Base-by-base conservation (phyloP, 768 basidiomycete genomes). In the Rhodotorula paludigena region DNA sequence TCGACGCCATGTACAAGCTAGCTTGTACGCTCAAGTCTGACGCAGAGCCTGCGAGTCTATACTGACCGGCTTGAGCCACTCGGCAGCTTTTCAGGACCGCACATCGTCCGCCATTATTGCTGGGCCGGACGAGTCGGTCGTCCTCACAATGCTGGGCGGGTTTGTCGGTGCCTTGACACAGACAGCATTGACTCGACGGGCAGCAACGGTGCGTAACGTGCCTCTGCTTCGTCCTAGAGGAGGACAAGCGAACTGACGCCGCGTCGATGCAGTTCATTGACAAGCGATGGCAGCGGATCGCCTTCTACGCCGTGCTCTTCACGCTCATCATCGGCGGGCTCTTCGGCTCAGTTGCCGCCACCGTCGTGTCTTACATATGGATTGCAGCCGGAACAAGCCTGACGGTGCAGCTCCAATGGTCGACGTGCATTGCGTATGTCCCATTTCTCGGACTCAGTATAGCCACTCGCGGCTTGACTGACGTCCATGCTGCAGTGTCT, bases 231-330 rank as follows among this genome's bases (percentile, higher is more conserved):
- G 5, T 12, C n/a, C 14, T 12, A 0, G n/a, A 14, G 35, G 14
- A 38, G 3, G 20, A 11, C 14, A n/a, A n/a, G n/a, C n/a, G n/a
- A 35, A 9, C 52, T 54, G 52, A 54, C 52, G n/a, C 8, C 3
- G n/a, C 36, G 5, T 30, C 51, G 9, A 12, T 18, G 32, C 64
- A 66, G 64, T 66, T 66, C 45, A 60, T 66, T 25, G 10, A 36
- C 10, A 60, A 60, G 39, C n/a, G 25, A 14, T 38, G 23, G 8
- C n/a, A 35, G n/a, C 53, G 53, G 18, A 2, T 12, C 1, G 14
- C 15, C 18, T 66, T 66, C 52, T 66, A 60, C 64, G 25, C 32
- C 6, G 60, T 52, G 57, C 33, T 54, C n/a, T 5, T 21, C 15
- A 2, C 14, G 9, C 42, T 66, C 18, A 39, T 66, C 36, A 4